Evolutionary conservation across 495 filamentous ascomycete genomes (phyloP), one percentile per base, ranked within the genome.

Genomic region (Antarctomyces pellizariae): DNA sequence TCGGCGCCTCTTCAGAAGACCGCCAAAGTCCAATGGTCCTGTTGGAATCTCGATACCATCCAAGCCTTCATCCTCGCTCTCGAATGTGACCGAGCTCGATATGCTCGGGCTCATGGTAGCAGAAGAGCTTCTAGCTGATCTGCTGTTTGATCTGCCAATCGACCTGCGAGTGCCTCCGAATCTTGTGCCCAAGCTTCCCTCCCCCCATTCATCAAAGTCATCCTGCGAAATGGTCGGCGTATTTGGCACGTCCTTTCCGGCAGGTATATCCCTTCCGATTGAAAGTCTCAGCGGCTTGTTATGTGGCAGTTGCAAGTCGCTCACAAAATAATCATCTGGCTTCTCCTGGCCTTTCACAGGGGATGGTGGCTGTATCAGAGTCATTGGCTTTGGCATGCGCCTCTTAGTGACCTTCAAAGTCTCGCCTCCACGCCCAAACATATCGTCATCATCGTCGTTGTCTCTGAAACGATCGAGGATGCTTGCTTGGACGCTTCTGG

Each of bases 11-110:
- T 74, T 65, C 14, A 97, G 53, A 15, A 71, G 64, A 20, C 73
- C 67, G 18, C 62, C 64, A 36, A 95, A 72, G 44, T 90, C 65
- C 9, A 97, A 46, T 18, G 75, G 80, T 7, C 78, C 83, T 28
- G 64, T 61, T 0, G 86, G 86, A 17, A 95, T 56, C 9, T 89
- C 49, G 10, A 97, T 58, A 13, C 84, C 84, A 33, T 83, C 71
- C 22, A 93, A 58, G 4, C 72, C 67, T 35, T 93, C 86, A 39
- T 91, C 83, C 40, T 93, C 86, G 43, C 84, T 93, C 48, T 90
- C 86, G n/a, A 64, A 62, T 3, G 80, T 90, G 33, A 89, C 57
- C 31, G 75, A 86, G 48, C 82, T 91, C 27, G 79, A 73, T 24
- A 84, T 63, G 40, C 82, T 92, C 7, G 86, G 79, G 37, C 84